Evolutionary conservation across 305 asterid species (phyloP).

Genomic region (Rubia peregrina): DNA sequence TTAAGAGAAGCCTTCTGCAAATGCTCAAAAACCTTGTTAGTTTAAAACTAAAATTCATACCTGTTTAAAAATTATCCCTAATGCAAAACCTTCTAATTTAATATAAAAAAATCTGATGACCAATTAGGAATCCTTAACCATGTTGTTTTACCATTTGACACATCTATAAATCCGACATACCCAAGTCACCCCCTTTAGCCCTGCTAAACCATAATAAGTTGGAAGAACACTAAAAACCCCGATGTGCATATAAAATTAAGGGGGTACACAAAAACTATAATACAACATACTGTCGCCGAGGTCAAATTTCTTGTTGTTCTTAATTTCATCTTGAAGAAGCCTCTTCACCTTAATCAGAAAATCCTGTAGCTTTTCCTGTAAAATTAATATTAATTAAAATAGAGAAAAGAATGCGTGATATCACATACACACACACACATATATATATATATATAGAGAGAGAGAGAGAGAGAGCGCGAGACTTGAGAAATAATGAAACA

Average conservation of each 20-base stretch:
- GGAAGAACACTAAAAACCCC: slow-evolving; percentile 7
- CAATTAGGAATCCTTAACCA: neutral
- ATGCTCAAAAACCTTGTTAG: neutral
- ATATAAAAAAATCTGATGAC: neutral
- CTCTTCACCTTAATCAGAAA: slow-evolving; percentile 60
- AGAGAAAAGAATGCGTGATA: neutral
- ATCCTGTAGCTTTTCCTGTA: slow-evolving; percentile 85
- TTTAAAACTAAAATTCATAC: neutral
- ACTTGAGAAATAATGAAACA: neutral
- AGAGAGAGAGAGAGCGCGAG: neutral
- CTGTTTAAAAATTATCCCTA: neutral
- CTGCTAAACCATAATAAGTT: neutral
- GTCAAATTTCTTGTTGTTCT: slow-evolving; percentile 41
- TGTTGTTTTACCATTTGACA: neutral
- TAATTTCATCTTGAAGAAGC: slow-evolving; percentile 57
- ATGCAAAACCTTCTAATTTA: neutral
- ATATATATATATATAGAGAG: too few relatives aligned
- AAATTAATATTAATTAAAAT: slow-evolving; percentile 1
- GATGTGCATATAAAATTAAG: neutral
- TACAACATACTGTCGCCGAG: slow-evolving; percentile 54
- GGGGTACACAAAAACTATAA: neutral
- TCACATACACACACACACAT: neutral
- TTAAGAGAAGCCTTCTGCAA: neutral
- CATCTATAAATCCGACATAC: neutral
- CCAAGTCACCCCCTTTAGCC: neutral